These are phyloP conservation scores for Plicaturopsis crispa DNA, from an alignment of 768 basidiomycete genomes.

Conservation along the genomic window DNA sequence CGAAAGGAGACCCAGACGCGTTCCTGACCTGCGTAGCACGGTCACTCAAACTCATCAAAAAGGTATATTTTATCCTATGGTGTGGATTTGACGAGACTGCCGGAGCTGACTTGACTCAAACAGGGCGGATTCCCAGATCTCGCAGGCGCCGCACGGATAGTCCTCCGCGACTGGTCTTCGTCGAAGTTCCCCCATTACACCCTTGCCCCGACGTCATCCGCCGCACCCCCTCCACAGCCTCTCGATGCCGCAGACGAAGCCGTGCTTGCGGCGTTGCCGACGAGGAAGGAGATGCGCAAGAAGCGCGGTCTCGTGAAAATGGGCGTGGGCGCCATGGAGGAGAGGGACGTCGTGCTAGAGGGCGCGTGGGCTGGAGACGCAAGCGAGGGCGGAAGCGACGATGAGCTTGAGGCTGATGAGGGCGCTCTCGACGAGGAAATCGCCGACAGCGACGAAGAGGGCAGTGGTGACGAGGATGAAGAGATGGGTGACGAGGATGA, in stretches of 20 bases:
- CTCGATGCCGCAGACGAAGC: conserved; percentile 39
- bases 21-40: conserved; percentile 79
- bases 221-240: conserved; percentile 13
- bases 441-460: conserved; percentile 25
- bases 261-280: conserved; percentile 38
- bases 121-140: conserved; percentile 72
- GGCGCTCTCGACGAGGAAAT: conserved; percentile 23
- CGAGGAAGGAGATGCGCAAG: conserved; percentile 66
- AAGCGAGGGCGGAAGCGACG: conserved; percentile 30
- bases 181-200: conserved; percentile 73
- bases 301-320: conserved; percentile 53
- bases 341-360: conserved; percentile 34
- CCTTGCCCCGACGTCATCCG: conserved; percentile 30
- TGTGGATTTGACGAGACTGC: conserved; percentile 4
- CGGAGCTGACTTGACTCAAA: conserved; percentile 9
- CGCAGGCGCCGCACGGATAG: conserved; percentile 64
- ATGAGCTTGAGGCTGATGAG: conserved; percentile 25
- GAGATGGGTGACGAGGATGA: conserved; percentile 26
- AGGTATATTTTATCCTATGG: conserved; percentile 33
- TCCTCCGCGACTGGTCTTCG: conserved; percentile 80
- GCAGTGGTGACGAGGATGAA: conserved; percentile 26
- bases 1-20: conserved; percentile 53
- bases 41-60: conserved; percentile 66
- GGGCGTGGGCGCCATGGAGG: conserved; percentile 28
- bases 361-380: conserved; percentile 29